Percentiles rank a stretch among this genome's conserved stretches.
Conservation (phyloP, 2,329 filamentous ascomycete species). For the Venturiaceae sp. region DNA sequence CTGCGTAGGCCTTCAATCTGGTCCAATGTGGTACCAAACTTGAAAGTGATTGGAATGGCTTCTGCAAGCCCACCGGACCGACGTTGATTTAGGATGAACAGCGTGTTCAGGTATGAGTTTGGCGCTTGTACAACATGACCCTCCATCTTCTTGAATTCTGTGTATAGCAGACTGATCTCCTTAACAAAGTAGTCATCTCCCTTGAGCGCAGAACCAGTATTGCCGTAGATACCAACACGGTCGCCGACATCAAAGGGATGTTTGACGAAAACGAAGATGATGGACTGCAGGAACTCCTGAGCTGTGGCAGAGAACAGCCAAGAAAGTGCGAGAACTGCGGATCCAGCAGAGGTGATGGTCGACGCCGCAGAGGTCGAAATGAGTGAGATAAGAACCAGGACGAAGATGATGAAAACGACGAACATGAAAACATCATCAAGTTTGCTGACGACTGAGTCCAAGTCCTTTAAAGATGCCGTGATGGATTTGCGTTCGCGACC, state of each 20-base stretch:
- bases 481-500: constrained; percentile 93
- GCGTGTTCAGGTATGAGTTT: constrained; percentile 83
- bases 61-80: constrained; percentile 83
- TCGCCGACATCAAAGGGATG: constrained; percentile 96
- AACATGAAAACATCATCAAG: constrained; percentile 84
- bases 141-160: constrained; percentile 98
- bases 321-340: constrained; percentile 75
- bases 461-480: constrained; percentile 84
- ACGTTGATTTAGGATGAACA: constrained; percentile 93
- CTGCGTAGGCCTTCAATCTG: constrained; percentile 75
- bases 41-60: constrained; percentile 72
- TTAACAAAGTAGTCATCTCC: constrained; percentile 97
- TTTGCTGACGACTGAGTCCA: constrained; percentile 87
- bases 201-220: constrained; percentile 64
- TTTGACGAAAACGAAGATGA: constrained; percentile 94
- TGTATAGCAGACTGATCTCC: constrained; percentile 85
- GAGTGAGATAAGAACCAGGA: constrained; percentile 81
- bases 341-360: constrained; percentile 82
- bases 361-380: constrained; percentile 86
- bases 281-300: constrained; percentile 87
- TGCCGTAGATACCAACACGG: constrained; percentile 83
- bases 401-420: constrained; percentile 68
- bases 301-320: constrained; percentile 92
- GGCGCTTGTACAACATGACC: constrained; percentile 93
- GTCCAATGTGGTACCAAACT: constrained; percentile 75